Base-by-base conservation (phyloP, 2,329 filamentous ascomycete species). In the Mollisiaceae sp. region DNA sequence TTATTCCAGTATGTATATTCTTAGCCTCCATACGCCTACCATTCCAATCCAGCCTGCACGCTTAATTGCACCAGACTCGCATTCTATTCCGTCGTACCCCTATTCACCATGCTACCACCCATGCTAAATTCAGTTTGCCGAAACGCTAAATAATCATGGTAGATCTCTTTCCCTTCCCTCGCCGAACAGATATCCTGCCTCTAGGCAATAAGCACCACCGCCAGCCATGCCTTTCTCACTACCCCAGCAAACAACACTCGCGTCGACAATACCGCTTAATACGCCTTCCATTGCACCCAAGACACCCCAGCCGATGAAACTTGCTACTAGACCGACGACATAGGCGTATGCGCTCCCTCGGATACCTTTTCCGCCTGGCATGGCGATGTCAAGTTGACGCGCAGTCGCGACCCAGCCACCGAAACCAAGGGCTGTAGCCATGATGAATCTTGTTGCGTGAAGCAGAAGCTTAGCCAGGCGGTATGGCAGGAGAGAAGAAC, bases 381-480 rank as follows among this genome's bases (percentile, higher is more conserved):
- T 79, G 74, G 80, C 82, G 22, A 95, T 82, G 60, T 85, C 82
- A 4, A 97, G 82, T 78, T 91, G 89, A 68, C 92, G 89, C 12
- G 95, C 94, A 41, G 94, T 97, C 56, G 92, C 91, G 9, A 98
- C 92, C 95, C 95, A 99, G n/a, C 93, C 94, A 4, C 92, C 94
- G 74, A 98, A 97, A 0, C 94, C 94, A 36, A 99, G 86, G 0
- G 89, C 91, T 56, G 94, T 88, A 0, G 93, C 92, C 87, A 97
- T 97, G 74, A 97, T 91, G 76, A 94, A 91, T 20, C 94, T 88
- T 1, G 93, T 95, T 2, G 94, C 93, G 72, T 97, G 92, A 3
- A 99, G 86, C 8, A 99, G 85, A 35, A 98, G 85, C 77, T 97
- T 98, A 1, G 95, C 91, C 9, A 98, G 87, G 4, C 92, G 88